phyloP scores from a whole-genome alignment of 768 basidiomycete species.

The Suillus sp. region DNA sequence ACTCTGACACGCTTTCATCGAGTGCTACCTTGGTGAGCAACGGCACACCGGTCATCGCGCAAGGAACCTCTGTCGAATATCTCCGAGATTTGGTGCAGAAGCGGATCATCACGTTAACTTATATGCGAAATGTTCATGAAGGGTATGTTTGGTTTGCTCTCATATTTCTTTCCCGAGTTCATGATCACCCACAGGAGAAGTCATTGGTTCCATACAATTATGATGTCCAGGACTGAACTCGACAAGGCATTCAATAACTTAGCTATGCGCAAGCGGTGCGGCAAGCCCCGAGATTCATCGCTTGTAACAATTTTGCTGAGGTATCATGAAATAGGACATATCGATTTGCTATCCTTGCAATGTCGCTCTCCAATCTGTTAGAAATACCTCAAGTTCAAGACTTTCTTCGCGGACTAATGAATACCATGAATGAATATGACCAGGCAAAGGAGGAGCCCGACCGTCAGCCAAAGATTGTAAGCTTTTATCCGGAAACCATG shows the following conservation, averaged over 20 bases:
- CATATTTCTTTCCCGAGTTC: constrained; percentile 7
- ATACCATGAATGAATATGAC: constrained; percentile 76
- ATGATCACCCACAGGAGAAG: constrained; percentile 52
- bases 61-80: constrained; percentile 77
- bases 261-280: constrained; percentile 79
- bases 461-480: constrained; percentile 74
- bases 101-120: constrained; percentile 82
- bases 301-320: constrained; percentile 7
- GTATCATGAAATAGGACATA: constrained; percentile 57
- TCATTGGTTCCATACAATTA: constrained; percentile 89
- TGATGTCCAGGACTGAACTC: constrained; percentile 73
- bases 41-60: constrained; percentile 37
- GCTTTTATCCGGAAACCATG: not conserved
- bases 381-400: constrained; percentile 83
- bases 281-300: constrained; percentile 3
- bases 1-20: constrained; percentile 45
- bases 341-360: constrained; percentile 82
- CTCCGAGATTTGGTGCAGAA: constrained; percentile 81
- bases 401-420: constrained; percentile 72
- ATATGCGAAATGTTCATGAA: constrained; percentile 83
- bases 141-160: constrained; percentile 54
- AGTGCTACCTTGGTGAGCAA: constrained; percentile 43
- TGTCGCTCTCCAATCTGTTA: constrained; percentile 81
- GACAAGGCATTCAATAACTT: constrained; percentile 72
- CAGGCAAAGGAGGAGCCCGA: constrained; percentile 55